A percentile compares a stretch with the other conserved stretches of the same genome.
phyloP scores from a whole-genome alignment of 257 asterid species.

The Salvia hispanica region DNA sequence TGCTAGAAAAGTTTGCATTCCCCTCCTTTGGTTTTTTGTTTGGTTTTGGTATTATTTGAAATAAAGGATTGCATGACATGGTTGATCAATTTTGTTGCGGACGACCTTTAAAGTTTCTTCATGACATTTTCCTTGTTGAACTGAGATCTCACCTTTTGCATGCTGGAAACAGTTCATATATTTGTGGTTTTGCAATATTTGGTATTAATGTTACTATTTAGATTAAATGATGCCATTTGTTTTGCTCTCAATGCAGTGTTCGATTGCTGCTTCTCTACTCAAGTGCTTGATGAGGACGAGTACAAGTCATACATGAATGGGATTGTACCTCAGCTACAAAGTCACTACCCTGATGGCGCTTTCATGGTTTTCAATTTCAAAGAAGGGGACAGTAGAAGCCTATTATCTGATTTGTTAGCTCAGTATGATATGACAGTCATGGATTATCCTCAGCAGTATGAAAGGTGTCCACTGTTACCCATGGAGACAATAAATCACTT shows the following conservation, averaged over 20 bases:
- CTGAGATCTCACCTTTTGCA: conserved; percentile 8
- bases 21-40: neutral
- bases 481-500: conserved; percentile 97
- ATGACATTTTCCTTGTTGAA: conserved; percentile 1
- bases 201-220: conserved; percentile 6
- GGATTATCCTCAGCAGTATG: conserved; percentile 96
- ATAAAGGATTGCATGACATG: conserved; percentile 2
- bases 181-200: conserved; percentile 16
- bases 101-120: neutral
- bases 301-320: conserved; percentile 84
- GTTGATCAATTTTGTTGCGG: neutral
- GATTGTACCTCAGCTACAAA: conserved; percentile 93
- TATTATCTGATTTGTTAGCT: conserved; percentile 76
- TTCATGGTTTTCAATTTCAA: conserved; percentile 98
- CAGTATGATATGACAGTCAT: conserved; percentile 96
- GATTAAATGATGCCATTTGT: conserved; percentile 17
- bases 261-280: conserved; percentile 97
- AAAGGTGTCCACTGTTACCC: conserved; percentile 86
- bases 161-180: conserved; percentile 17
- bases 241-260: conserved; percentile 64
- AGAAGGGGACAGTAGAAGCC: conserved; percentile 86
- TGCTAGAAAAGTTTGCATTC: neutral
- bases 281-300: conserved; percentile 85
- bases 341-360: conserved; percentile 88
- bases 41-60: neutral